phyloP scores from a whole-genome alignment of 176 grass and related monocot genomes.

The Olyra latifolia region DNA sequence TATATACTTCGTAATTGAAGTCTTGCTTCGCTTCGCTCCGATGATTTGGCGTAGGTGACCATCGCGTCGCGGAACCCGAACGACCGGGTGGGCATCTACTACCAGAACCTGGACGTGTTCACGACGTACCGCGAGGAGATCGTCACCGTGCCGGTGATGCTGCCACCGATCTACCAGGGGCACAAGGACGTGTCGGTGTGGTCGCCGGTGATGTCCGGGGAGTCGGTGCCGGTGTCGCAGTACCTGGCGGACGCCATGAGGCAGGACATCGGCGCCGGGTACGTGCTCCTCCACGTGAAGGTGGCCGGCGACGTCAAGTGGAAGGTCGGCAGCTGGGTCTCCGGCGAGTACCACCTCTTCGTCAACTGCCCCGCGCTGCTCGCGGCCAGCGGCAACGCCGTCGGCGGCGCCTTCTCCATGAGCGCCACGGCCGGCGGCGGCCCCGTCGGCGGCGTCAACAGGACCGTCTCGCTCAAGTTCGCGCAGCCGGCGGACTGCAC shows the following conservation, averaged over 20 bases:
- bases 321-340: conserved; percentile 83
- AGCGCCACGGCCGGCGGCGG: conserved; percentile 21
- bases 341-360: conserved; percentile 67
- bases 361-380: conserved; percentile 86
- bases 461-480: conserved; percentile 54
- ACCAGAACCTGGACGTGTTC: conserved; percentile 60
- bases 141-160: conserved; percentile 47
- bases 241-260: conserved; percentile 58
- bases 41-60: conserved; percentile 50
- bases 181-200: conserved; percentile 72
- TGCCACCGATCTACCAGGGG: conserved; percentile 73
- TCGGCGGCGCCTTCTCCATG: conserved; percentile 32
- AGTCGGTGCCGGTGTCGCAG: conserved; percentile 43
- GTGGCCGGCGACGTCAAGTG: conserved; percentile 70
- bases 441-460: neutral
- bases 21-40: neutral
- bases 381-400: conserved; percentile 11
- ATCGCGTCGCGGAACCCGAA: conserved; percentile 87
- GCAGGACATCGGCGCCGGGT: conserved; percentile 66
- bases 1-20: neutral
- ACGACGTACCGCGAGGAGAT: conserved; percentile 64
- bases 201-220: conserved; percentile 64
- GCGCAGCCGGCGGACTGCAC: conserved; percentile 54
- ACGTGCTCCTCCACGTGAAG: conserved; percentile 62
- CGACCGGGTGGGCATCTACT: conserved; percentile 75